Percentiles rank a stretch among this genome's conserved stretches.
Conservation (phyloP, 345 rosid genomes). For the Turnera subulata region DNA sequence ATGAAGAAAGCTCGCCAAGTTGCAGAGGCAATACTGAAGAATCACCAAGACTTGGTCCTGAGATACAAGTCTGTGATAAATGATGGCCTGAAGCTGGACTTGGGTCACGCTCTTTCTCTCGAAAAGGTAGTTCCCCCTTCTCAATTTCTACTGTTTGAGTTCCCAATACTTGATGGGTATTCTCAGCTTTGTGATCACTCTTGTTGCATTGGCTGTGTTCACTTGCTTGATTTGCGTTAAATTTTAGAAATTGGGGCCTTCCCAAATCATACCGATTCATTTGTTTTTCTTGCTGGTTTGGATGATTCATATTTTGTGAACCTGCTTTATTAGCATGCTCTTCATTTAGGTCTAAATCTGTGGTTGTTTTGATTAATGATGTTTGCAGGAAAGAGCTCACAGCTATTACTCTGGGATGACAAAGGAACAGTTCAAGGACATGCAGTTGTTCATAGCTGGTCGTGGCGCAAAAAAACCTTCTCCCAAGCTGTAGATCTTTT, state of each 20-base stretch:
- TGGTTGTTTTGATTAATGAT: not conserved
- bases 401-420: constrained; percentile 76
- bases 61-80: constrained; percentile 73
- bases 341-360: not conserved
- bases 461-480: constrained; percentile 57
- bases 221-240: too few relatives aligned
- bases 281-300: too few relatives aligned
- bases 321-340: too few relatives aligned
- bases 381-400: constrained; percentile 77
- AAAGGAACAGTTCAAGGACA: constrained; percentile 85
- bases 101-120: constrained; percentile 62
- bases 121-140: constrained; percentile 56
- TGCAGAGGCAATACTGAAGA: constrained; percentile 62
- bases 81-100: constrained; percentile 74
- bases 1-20: constrained; percentile 61
- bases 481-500: constrained; percentile 54
- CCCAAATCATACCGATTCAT: too few relatives aligned
- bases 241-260: too few relatives aligned
- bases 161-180: too few relatives aligned
- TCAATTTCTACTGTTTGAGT: not conserved
- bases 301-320: too few relatives aligned
- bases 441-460: constrained; percentile 85
- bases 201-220: too few relatives aligned
- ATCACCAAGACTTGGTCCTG: constrained; percentile 70
- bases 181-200: too few relatives aligned